phyloP scores from a whole-genome alignment of 1,284 basidiomycete genomes.

The Boletus sp. region DNA sequence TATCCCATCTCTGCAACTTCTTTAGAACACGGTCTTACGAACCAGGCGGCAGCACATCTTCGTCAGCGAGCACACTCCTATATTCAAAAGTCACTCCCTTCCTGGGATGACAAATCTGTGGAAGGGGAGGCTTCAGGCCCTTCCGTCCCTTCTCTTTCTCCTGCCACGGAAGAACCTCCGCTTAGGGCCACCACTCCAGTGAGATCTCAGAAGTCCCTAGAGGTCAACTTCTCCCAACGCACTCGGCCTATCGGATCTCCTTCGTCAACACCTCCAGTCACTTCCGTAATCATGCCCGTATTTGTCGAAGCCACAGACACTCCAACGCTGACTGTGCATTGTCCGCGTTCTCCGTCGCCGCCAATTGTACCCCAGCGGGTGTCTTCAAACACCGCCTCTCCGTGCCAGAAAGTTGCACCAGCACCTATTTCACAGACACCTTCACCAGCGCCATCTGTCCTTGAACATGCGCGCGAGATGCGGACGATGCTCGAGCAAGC shows the following conservation, averaged over 20 bases:
- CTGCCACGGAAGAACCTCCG: constrained; percentile 5
- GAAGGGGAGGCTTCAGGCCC: constrained; percentile 13
- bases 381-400: constrained; percentile 18
- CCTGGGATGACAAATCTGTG: constrained; percentile 17
- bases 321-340: constrained; percentile 2
- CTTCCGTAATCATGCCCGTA: constrained; percentile 9
- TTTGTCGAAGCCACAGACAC: constrained; percentile 2
- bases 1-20: constrained; percentile 37
- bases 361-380: constrained; percentile 8
- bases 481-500: constrained; percentile 67
- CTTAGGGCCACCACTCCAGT: background rate
- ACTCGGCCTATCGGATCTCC: constrained; percentile 5
- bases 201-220: constrained; percentile 6
- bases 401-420: constrained; percentile 8
- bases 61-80: constrained; percentile 31
- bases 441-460: constrained; percentile 15
- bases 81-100: constrained; percentile 33
- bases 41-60: constrained; percentile 16
- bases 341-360: constrained; percentile 1
- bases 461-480: constrained; percentile 58
- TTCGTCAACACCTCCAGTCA: constrained; percentile 6
- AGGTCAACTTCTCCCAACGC: constrained; percentile 9
- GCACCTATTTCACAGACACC: constrained; percentile 4
- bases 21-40: constrained; percentile 32
- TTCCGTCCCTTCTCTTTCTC: constrained; percentile 6